Evolutionary conservation across 805 yeast species (phyloP).

Genomic region (Yamadazyma tumulicola): DNA sequence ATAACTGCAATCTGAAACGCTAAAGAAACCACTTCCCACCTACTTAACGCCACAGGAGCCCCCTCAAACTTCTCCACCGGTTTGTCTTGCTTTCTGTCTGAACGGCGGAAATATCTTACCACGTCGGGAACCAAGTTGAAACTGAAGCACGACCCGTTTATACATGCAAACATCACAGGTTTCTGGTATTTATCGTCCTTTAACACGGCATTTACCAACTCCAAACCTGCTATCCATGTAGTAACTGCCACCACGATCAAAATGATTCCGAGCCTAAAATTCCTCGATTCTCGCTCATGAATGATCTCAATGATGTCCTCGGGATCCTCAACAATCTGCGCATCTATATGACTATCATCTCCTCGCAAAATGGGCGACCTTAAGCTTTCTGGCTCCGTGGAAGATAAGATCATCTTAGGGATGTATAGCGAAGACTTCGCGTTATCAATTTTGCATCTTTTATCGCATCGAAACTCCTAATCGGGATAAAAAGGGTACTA

Average conservation of each 20-base stretch:
- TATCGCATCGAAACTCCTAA: slow-evolving; percentile 6
- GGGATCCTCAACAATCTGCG: slow-evolving; percentile 9
- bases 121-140: slow-evolving; percentile 44
- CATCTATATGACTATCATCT: slow-evolving; percentile 5
- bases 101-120: background rate
- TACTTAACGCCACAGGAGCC: slow-evolving; percentile 14
- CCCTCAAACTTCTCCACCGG: background rate
- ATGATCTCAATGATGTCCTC: slow-evolving; percentile 30
- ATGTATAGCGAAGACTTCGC: slow-evolving; percentile 3
- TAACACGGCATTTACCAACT: slow-evolving; percentile 45
- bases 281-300: slow-evolving; percentile 37
- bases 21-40: slow-evolving; percentile 29
- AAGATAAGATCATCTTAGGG: too few relatives aligned
- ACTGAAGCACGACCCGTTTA: slow-evolving; percentile 46
- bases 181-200: slow-evolving; percentile 47
- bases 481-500: too few relatives aligned
- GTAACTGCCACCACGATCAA: slow-evolving; percentile 39
- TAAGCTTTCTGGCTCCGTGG: too few relatives aligned
- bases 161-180: slow-evolving; percentile 45
- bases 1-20: slow-evolving; percentile 39
- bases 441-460: too few relatives aligned
- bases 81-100: background rate
- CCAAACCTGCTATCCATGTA: slow-evolving; percentile 49
- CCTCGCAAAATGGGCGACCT: slow-evolving; percentile 12
- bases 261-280: slow-evolving; percentile 43